Conservation (phyloP, 2,329 filamentous ascomycete genomes). For the Coniella vitis region DNA sequence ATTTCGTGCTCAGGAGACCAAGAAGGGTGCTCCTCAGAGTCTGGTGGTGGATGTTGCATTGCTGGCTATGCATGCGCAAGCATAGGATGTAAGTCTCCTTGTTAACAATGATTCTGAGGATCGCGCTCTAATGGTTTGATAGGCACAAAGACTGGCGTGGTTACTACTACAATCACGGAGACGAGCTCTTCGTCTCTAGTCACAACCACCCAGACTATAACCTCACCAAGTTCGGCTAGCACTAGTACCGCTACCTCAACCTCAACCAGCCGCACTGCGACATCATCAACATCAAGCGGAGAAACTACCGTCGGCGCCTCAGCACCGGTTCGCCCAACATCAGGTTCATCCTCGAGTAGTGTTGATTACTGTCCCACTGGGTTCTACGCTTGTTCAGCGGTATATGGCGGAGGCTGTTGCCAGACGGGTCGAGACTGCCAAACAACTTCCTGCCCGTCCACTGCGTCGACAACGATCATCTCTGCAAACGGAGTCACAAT, state of each 20-base stretch:
- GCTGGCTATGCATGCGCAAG: conserved; percentile 63
- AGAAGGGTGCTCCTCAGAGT: conserved; percentile 56
- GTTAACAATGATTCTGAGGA: no score
- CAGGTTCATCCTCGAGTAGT: conserved; percentile 30
- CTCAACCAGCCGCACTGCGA: conserved; percentile 2
- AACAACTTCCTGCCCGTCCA: conserved; percentile 67
- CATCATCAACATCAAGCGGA: conserved; percentile 25
- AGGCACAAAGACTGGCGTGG: conserved; percentile 29
- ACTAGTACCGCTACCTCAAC: conserved; percentile 15
- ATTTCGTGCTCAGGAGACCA: conserved; percentile 56
- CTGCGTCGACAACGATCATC: conserved; percentile 55
- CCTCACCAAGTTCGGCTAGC: conserved; percentile 23
- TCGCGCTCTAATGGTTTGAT: conserved; percentile 4
- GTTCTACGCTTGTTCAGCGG: conserved; percentile 85
- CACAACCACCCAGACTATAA: conserved; percentile 31
- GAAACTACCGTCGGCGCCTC: conserved; percentile 28
- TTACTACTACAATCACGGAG: conserved; percentile 16
- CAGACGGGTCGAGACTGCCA: conserved; percentile 80
- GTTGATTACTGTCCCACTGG: conserved; percentile 68
- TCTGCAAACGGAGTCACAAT: conserved; percentile 60
- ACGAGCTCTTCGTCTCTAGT: conserved; percentile 24
- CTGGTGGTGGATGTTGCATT: conserved; percentile 72
- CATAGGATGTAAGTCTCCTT: conserved; percentile 65
- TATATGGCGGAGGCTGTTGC: conserved; percentile 79
- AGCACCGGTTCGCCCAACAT: conserved; percentile 42